Evolutionary conservation across 495 filamentous ascomycete genomes (phyloP), one percentile per base, ranked within the genome.

Genomic region (Penicillium silybi): DNA sequence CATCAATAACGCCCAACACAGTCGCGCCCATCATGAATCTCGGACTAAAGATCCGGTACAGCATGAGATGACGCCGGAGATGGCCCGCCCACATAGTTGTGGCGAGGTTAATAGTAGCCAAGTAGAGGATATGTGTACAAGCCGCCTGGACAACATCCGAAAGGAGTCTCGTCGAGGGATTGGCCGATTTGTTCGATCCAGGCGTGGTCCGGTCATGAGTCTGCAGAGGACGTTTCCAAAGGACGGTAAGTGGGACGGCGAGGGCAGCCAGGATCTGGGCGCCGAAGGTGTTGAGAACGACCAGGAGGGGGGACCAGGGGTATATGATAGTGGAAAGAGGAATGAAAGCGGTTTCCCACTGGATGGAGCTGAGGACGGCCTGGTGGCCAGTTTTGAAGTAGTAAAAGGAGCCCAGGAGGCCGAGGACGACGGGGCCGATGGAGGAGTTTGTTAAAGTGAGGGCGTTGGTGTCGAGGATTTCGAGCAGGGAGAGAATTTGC

Each of bases 381-480:
- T 97, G 95, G 69, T 99, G 93, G 56, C 93, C 93, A 1, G 93
- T 99, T 59, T 92, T 96, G 83, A 99, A 99, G 76, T 85, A 99
- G 73, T 96, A 83, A 67, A 90, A 96, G 56, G 84, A 87, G 42
- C 90, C 95, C 1, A 99, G 78, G 15, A 97, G 68, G 34, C 83
- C 95, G 10, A 99, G 77, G 35, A 95, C 76, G 19, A 91, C 74
- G 19, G 95, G 92, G 0, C 91, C 93, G 62, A 97, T 85, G 27
- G 87, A 67, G 3, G 87, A 85, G 58, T 81, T 79, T 38, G 76
- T 66, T 11, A 62, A 59, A 1, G 80, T 72, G 1, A 96, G 71
- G 39, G 76, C 67, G 66, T 89, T 88, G 39, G 86, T 81, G 73
- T 95, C 90, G 45, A 97, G 71, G 58, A 97, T 87, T 71, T 99